Percentiles rank a stretch among this genome's conserved stretches.
Conservation (phyloP, 2,329 filamentous ascomycete genomes). For the Metarhizium robertsii region DNA sequence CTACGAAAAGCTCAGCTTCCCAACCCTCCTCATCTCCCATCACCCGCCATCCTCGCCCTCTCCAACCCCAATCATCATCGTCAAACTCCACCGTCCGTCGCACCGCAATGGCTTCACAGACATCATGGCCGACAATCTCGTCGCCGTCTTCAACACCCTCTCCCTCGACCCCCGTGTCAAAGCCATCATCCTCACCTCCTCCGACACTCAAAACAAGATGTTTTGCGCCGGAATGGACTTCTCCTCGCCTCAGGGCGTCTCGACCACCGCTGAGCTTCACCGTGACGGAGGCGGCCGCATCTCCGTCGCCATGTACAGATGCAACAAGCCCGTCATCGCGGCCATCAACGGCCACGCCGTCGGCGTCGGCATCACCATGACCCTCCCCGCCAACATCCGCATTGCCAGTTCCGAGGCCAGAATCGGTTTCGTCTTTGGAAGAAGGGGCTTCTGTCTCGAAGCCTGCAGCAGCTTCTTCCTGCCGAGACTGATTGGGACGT, state of each 20-base stretch:
- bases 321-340: slow-evolving; percentile 48
- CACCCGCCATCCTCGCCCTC: slow-evolving; percentile 39
- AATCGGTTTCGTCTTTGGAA: slow-evolving; percentile 65
- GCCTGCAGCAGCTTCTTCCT: slow-evolving; percentile 64
- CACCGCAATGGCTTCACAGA: slow-evolving; percentile 63
- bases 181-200: slow-evolving; percentile 44
- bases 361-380: slow-evolving; percentile 54
- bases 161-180: slow-evolving; percentile 45
- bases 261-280: slow-evolving; percentile 22
- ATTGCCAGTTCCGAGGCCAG: slow-evolving; percentile 49
- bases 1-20: slow-evolving; percentile 33
- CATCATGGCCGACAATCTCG: slow-evolving; percentile 53
- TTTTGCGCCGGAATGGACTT: slow-evolving; percentile 54
- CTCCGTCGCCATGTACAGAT: slow-evolving; percentile 45
- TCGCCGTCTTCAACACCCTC: slow-evolving; percentile 40
- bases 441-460: slow-evolving; percentile 64
- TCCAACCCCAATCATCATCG: slow-evolving; percentile 51
- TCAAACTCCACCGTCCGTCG: slow-evolving; percentile 54
- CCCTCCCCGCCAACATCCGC: slow-evolving; percentile 43
- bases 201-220: slow-evolving; percentile 35
- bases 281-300: slow-evolving; percentile 44
- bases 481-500: slow-evolving; percentile 57
- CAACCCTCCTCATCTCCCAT: slow-evolving; percentile 38
- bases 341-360: slow-evolving; percentile 52
- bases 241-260: slow-evolving; percentile 21